Conservation (phyloP, 257 asterid genomes). For the Nicotiana obtusifolia region DNA sequence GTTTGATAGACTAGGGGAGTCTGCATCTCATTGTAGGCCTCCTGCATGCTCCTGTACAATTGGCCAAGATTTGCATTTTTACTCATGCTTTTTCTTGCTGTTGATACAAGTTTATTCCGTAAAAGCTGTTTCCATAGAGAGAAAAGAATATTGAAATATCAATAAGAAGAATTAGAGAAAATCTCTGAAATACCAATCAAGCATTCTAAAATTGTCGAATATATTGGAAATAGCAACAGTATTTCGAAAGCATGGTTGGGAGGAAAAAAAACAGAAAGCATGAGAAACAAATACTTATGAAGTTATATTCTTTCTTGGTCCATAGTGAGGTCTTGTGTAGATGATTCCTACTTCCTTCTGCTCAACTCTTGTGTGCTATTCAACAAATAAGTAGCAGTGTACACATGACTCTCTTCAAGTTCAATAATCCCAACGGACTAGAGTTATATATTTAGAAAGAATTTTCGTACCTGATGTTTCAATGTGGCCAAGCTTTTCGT, state of each 20-base stretch:
- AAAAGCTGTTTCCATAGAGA: constrained; percentile 52
- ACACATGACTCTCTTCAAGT: too few species aligned
- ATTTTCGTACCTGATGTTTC: constrained; percentile 69
- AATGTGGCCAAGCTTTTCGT: constrained; percentile 89
- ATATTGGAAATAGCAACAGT: background rate
- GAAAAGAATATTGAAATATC: background rate
- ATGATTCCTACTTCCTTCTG: background rate
- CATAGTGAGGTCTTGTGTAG: background rate
- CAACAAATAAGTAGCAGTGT: background rate
- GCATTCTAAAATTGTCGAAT: background rate
- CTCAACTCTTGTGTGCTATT: background rate
- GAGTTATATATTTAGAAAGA: background rate
- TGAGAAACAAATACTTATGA: background rate
- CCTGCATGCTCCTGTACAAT: constrained; percentile 65
- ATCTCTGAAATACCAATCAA: background rate
- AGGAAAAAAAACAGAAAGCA: background rate
- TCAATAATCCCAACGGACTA: background rate
- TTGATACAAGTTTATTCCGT: constrained; percentile 72
- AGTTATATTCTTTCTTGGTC: background rate
- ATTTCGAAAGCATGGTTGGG: background rate
- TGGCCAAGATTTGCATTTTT: constrained; percentile 69
- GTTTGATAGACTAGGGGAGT: constrained; percentile 84
- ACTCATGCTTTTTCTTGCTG: constrained; percentile 62
- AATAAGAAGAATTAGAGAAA: background rate
- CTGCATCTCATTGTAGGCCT: constrained; percentile 80